These are phyloP conservation scores for Lactarius pseudohatsudake DNA, from an alignment of 768 basidiomycete species.

Conservation along the genomic window DNA sequence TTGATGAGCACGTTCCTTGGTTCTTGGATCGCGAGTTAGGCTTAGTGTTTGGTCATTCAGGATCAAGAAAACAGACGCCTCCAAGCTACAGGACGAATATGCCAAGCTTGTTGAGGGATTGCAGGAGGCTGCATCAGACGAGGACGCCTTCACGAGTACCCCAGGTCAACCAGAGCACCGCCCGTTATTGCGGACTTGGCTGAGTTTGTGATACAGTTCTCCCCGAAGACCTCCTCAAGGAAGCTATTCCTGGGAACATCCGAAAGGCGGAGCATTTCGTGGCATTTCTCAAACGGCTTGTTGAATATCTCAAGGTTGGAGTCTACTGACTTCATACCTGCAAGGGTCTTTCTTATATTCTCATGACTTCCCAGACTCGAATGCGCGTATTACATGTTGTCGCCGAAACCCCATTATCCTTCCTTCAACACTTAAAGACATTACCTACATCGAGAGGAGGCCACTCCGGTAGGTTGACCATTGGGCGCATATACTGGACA, in stretches of 20 bases:
- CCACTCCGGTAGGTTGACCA: slow-evolving; percentile 73
- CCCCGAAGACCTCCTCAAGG: slow-evolving; percentile 90
- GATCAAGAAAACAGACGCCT: slow-evolving; percentile 91
- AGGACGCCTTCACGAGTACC: slow-evolving; percentile 86
- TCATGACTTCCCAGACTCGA: slow-evolving; percentile 61
- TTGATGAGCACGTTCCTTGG: slow-evolving; percentile 75
- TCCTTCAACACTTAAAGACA: slow-evolving; percentile 96
- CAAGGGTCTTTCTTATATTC: not conserved
- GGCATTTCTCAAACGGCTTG: slow-evolving; percentile 95
- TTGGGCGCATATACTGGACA: not conserved
- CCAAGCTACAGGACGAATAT: slow-evolving; percentile 95
- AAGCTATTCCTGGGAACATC: slow-evolving; percentile 97
- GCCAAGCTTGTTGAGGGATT: slow-evolving; percentile 92
- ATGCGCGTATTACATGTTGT: slow-evolving; percentile 99
- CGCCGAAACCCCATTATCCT: slow-evolving; percentile 95
- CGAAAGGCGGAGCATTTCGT: slow-evolving; percentile 99
- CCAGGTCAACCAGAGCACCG: slow-evolving; percentile 54
- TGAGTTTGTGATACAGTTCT: slow-evolving; percentile 52
- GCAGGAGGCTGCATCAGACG: slow-evolving; percentile 70
- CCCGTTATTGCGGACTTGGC: slow-evolving; percentile 15
- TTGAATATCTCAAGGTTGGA: slow-evolving; percentile 93
- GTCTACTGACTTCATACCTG: not conserved
- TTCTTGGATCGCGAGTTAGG: slow-evolving; percentile 7
- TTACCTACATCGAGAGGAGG: slow-evolving; percentile 94
- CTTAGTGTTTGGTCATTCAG: slow-evolving; percentile 41